Percentiles rank a stretch among this genome's conserved stretches.
These are phyloP conservation scores for Williopsis jadinii DNA, from an alignment of 1,139 yeast genomes.

Conservation along the genomic window DNA sequence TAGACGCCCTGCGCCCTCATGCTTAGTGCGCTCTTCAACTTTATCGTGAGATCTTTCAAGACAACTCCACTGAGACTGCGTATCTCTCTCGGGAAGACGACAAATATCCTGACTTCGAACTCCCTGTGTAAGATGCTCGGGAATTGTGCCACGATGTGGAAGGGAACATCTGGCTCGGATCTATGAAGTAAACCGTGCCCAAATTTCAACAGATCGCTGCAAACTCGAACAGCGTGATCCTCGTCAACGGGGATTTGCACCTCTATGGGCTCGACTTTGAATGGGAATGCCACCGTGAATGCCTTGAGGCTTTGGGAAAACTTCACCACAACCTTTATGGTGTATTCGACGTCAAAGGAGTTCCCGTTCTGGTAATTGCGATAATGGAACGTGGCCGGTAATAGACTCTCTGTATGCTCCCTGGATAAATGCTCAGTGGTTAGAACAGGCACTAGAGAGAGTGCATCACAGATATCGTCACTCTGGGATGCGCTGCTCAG, in stretches of 20 bases:
- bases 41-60: constrained; percentile 1
- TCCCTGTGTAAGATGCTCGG: background rate
- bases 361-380: background rate
- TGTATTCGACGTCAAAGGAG: background rate
- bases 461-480: background rate
- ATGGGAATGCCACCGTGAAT: background rate
- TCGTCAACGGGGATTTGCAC: background rate
- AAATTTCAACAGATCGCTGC: background rate
- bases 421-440: background rate
- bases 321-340: background rate
- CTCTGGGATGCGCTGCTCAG: background rate
- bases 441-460: background rate
- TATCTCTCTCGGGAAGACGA: background rate
- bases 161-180: background rate
- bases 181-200: background rate
- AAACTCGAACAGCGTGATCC: background rate
- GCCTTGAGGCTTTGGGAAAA: background rate
- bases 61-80: background rate
- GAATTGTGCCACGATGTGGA: background rate
- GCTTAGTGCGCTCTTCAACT: background rate
- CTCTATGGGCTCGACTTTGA: background rate
- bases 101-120: background rate
- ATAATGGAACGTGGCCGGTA: background rate
- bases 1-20: constrained; percentile 1
- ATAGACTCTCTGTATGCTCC: background rate